Conservation (phyloP, 805 yeast species). For the Dipodascopsis tothii region DNA sequence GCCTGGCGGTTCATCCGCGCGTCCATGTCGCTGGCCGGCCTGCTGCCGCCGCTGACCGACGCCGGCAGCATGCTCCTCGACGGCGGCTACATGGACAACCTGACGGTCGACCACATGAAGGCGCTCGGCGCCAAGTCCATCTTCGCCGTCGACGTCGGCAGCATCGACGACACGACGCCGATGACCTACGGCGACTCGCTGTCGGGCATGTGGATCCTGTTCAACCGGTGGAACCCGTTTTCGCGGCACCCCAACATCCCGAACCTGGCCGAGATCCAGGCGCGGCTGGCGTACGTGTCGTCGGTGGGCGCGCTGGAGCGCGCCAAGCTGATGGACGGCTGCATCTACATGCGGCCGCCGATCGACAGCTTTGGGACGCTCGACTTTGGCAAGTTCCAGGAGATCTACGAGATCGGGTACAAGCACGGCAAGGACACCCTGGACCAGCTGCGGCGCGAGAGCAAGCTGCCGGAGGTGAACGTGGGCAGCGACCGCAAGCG, state of each 20-base stretch:
- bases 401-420: constrained; percentile 73
- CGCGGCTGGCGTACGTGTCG: constrained; percentile 87
- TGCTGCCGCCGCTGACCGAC: constrained; percentile 80
- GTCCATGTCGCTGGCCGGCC: constrained; percentile 91
- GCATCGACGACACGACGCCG: constrained; percentile 84
- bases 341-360: constrained; percentile 85
- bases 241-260: constrained; percentile 84
- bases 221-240: constrained; percentile 85
- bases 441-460: constrained; percentile 44
- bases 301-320: constrained; percentile 86
- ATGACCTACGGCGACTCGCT: constrained; percentile 88
- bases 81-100: constrained; percentile 92
- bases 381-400: constrained; percentile 87
- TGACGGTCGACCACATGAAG: constrained; percentile 87
- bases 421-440: constrained; percentile 59
- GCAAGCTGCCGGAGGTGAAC: constrained; percentile 57
- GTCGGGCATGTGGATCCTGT: constrained; percentile 65
- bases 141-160: constrained; percentile 93
- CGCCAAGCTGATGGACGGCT: constrained; percentile 79
- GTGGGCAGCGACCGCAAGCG: constrained; percentile 33
- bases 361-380: constrained; percentile 85
- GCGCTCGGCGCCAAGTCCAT: constrained; percentile 73
- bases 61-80: constrained; percentile 89
- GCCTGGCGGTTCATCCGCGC: constrained; percentile 96
- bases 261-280: constrained; percentile 88